These are phyloP conservation scores for Cryptococcus sp. DNA, from an alignment of 1,284 basidiomycete genomes.

Conservation along the genomic window DNA sequence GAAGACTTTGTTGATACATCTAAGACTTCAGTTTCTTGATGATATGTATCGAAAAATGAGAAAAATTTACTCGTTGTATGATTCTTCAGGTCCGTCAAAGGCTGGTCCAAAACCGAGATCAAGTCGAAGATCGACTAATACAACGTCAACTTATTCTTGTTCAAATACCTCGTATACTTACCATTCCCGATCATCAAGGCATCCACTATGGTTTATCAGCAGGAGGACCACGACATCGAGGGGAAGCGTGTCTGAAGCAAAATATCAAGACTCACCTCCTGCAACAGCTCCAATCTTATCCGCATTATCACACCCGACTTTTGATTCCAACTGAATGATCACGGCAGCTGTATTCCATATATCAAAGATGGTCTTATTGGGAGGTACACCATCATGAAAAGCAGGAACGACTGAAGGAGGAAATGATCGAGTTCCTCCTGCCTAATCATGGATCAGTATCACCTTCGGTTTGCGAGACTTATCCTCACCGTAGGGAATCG, in stretches of 20 bases:
- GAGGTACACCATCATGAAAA: constrained; percentile 13
- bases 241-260: neutral
- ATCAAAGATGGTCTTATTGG: constrained; percentile 12
- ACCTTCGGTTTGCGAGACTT: neutral
- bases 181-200: constrained; percentile 15
- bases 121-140: constrained; percentile 6
- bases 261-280: constrained; percentile 9
- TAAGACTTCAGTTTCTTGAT: neutral
- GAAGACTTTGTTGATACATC: constrained; percentile 9
- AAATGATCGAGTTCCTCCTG: constrained; percentile 12
- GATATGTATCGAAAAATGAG: too few relatives aligned
- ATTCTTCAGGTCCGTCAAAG: constrained; percentile 13
- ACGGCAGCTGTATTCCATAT: constrained; percentile 18
- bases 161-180: too few relatives aligned
- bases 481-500: constrained; percentile 15
- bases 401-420: constrained; percentile 11
- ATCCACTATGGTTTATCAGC: constrained; percentile 7
- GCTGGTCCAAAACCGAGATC: constrained; percentile 13
- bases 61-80: constrained; percentile 2
- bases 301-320: constrained; percentile 16
- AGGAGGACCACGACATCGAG: neutral
- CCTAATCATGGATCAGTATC: neutral
- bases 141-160: too few relatives aligned
- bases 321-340: constrained; percentile 25
- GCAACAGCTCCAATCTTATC: constrained; percentile 21